phyloP scores from a whole-genome alignment of 306 rosid genomes.

The Prunus fruticosa region DNA sequence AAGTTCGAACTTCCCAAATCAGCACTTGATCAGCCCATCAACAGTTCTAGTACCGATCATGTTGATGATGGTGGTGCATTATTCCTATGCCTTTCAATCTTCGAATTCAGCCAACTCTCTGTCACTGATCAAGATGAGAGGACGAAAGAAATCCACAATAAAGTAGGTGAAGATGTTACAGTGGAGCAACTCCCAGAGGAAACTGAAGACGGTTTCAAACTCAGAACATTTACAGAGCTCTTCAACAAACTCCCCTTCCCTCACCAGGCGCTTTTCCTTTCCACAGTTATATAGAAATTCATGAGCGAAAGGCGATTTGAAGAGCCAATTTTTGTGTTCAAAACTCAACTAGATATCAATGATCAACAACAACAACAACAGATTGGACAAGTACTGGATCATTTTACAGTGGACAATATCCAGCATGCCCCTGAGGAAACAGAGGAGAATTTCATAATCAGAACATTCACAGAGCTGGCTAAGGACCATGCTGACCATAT shows the following conservation, averaged over 20 bases:
- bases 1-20: no score
- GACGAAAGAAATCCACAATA: no score
- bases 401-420: background rate
- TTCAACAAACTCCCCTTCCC: background rate
- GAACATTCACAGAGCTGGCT: background rate
- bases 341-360: background rate
- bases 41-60: background rate
- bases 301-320: background rate
- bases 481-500: no score
- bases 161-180: background rate
- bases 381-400: background rate
- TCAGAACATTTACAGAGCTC: no score
- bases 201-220: background rate
- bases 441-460: background rate
- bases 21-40: background rate
- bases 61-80: background rate
- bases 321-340: background rate
- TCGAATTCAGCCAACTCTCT: background rate
- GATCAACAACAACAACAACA: background rate
- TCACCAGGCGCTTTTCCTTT: background rate
- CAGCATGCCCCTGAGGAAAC: background rate
- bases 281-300: background rate
- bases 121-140: background rate
- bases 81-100: background rate
- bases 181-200: background rate